Conservation (phyloP, 371 early-diverging fungal genomes). For the Rhizopus arrhizus region DNA sequence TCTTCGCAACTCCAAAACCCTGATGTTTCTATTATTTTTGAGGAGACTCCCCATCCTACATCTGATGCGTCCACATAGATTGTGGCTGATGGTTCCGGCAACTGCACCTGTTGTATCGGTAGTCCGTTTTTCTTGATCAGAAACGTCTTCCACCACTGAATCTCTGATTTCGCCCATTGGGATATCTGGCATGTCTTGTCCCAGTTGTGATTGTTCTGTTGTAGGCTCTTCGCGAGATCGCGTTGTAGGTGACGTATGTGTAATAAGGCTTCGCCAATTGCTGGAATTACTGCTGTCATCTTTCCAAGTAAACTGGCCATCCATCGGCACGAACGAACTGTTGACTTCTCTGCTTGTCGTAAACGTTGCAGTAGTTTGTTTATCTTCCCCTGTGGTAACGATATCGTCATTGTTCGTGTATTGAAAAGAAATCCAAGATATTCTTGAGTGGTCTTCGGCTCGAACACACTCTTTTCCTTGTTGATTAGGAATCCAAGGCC, state of each 20-base stretch:
- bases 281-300: constrained; percentile 18
- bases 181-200: background rate
- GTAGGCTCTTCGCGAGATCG: constrained; percentile 6
- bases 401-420: constrained; percentile 11
- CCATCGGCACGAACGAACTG: constrained; percentile 5
- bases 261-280: constrained; percentile 12
- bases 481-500: constrained; percentile 12
- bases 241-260: constrained; percentile 11
- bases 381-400: constrained; percentile 2
- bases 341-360: background rate
- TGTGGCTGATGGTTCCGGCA: background rate
- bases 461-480: constrained; percentile 9
- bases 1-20: constrained; percentile 26
- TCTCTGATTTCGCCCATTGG: background rate
- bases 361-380: constrained; percentile 5
- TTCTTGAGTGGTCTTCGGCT: constrained; percentile 2
- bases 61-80: constrained; percentile 18
- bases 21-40: background rate
- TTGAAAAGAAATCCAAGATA: constrained; percentile 21
- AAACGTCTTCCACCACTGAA: background rate
- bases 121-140: constrained; percentile 11
- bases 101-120: constrained; percentile 2
- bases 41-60: constrained; percentile 21
- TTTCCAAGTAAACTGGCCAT: constrained; percentile 10
- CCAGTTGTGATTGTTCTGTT: background rate